These are phyloP conservation scores for Calonectria ilicicola DNA, from an alignment of 2,329 filamentous ascomycete species.

Conservation along the genomic window DNA sequence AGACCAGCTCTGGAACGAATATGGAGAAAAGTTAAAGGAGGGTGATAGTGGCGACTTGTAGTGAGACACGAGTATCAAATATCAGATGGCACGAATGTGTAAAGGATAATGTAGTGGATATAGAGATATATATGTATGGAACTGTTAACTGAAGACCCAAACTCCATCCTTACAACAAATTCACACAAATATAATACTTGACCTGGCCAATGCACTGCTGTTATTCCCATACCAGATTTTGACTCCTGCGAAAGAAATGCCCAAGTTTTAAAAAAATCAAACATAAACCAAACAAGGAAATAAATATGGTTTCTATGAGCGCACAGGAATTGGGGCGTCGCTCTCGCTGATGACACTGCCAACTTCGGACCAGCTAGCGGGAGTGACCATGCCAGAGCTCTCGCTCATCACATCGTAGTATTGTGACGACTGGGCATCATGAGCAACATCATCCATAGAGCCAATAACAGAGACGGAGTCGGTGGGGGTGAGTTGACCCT, in stretches of 20 bases:
- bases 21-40: constrained; percentile 57
- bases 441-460: constrained; percentile 61
- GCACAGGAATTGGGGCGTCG: constrained; percentile 53
- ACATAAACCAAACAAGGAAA: neutral
- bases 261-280: constrained; percentile 1
- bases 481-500: constrained; percentile 69
- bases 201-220: constrained; percentile 18
- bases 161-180: constrained; percentile 32
- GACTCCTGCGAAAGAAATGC: constrained; percentile 10
- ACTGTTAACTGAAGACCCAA: constrained; percentile 17
- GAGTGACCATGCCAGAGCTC: constrained; percentile 69
- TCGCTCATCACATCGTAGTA: constrained; percentile 70
- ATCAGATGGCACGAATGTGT: neutral
- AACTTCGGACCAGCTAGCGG: constrained; percentile 74
- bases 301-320: constrained; percentile 38
- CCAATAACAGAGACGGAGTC: constrained; percentile 68
- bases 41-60: neutral
- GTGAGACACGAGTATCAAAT: neutral
- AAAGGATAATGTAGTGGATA: constrained; percentile 34
- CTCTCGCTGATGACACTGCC: constrained; percentile 72
- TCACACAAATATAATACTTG: constrained; percentile 2
- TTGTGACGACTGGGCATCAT: constrained; percentile 54
- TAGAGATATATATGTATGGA: constrained; percentile 31
- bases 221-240: constrained; percentile 8
- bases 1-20: constrained; percentile 79